phyloP scores from a whole-genome alignment of 768 basidiomycete species.

The Agrocybe chaxingu region DNA sequence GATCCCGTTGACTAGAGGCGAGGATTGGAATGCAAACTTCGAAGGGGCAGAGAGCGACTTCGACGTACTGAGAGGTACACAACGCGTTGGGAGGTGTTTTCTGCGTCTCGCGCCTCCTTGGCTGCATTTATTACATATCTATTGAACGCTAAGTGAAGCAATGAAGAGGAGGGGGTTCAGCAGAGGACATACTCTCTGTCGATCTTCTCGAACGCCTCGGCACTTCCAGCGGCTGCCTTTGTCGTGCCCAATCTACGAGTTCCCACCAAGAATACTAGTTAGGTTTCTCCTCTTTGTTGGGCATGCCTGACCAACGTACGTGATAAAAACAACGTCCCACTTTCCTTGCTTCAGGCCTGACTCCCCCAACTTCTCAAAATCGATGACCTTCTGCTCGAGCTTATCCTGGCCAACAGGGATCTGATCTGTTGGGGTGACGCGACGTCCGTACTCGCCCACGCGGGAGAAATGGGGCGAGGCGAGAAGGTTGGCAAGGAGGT shows the following conservation, averaged over 20 bases:
- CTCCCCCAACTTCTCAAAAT: constrained; percentile 64
- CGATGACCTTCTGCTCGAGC: constrained; percentile 62
- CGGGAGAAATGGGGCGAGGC: constrained; percentile 48
- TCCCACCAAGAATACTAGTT: background rate
- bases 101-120: constrained; percentile 52
- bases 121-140: constrained; percentile 80
- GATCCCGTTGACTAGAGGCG: constrained; percentile 43
- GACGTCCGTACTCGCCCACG: constrained; percentile 70
- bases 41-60: constrained; percentile 12
- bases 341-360: constrained; percentile 48
- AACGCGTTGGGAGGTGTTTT: constrained; percentile 49
- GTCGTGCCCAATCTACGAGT: constrained; percentile 61
- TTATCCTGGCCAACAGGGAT: constrained; percentile 48
- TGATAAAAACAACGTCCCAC: constrained; percentile 77
- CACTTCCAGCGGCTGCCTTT: constrained; percentile 55
- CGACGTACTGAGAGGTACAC: constrained; percentile 63
- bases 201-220: constrained; percentile 69
- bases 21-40: background rate
- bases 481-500: constrained; percentile 61
- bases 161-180: background rate
- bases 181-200: constrained; percentile 59
- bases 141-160: background rate
- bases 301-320: constrained; percentile 33
- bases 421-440: constrained; percentile 43
- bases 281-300: background rate